Conservation (phyloP, 345 rosid genomes). For the Pistacia integerrima region DNA sequence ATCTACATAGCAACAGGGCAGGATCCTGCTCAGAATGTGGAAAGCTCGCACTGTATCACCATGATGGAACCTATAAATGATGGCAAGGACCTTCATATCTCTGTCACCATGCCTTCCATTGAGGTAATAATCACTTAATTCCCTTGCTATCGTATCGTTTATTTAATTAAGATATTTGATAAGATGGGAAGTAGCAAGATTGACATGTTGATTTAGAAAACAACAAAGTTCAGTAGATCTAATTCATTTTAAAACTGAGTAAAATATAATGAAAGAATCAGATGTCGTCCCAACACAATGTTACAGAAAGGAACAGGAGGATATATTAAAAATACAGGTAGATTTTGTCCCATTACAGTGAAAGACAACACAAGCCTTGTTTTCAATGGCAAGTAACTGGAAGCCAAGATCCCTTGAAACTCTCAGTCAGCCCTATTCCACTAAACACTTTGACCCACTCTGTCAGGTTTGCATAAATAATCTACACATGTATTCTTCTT, state of each 20-base stretch:
- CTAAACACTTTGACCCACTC: neutral
- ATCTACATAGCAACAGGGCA: constrained; percentile 76
- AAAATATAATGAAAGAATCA: no score
- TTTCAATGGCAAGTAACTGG: neutral
- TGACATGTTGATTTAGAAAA: no score
- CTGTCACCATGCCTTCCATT: constrained; percentile 77
- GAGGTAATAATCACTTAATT: constrained; percentile 42
- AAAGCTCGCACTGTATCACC: constrained; percentile 82
- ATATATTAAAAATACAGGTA: no score
- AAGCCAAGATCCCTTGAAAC: constrained; percentile 13
- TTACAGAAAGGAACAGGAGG: no score
- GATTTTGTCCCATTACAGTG: neutral
- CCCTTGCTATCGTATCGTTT: no score
- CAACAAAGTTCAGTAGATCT: no score
- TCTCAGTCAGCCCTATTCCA: neutral
- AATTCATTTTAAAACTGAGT: no score
- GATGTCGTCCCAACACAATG: no score
- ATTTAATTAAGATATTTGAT: no score
- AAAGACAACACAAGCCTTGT: neutral
- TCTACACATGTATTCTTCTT: no score
- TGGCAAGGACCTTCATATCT: constrained; percentile 69
- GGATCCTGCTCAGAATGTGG: constrained; percentile 85
- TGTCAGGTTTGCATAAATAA: no score
- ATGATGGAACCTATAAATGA: constrained; percentile 60
- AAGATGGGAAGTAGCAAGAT: no score